Base-by-base conservation (phyloP, 805 yeast genomes). In the Grigorovia humatica region DNA sequence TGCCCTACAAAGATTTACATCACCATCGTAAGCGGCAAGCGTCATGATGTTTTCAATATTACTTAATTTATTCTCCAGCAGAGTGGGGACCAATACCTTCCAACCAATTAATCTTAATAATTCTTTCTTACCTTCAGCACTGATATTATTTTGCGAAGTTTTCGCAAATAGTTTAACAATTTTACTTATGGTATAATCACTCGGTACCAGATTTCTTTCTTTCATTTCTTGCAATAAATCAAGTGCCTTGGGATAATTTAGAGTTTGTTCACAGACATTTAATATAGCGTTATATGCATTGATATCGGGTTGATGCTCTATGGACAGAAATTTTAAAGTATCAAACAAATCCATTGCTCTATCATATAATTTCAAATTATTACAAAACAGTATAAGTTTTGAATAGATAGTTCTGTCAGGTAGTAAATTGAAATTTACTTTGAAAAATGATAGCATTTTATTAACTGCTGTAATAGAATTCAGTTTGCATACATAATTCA, bases 1-100 rank as follows among this genome's bases (percentile, higher is more conserved):
- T 0, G 91, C 88, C 58, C 98, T 74, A 0, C 87, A 74, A 45
- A 88, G 70, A 6, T 80, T 71, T 18, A 85, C 67, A 64, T 90
- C 96, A 0, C 95, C 93, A 60, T 89, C 89, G 53, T 74, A 74
- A 0, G 88, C 83, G n/a, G 93, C 80, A 47, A 91, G 68, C 55
- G 82, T 77, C 70, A 91, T 74, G 81, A 91, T 81, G 15, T 80
- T 75, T 55, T 82, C 85, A 62, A 62, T 48, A 13, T 61, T 56
- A 9, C 43, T 35, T 9, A 46, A 46, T 51, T 63, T 60, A 29
- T 56, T 66, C 27, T 57, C 53, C 15, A 76, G 73, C 57, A 81
- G 73, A 52, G 86, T 79, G 56, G 85, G 81, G 54, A 82, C 74
- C 51, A 90, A 78, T 58, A 79, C 83, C 50, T 78, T 77, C 97